phyloP scores from a whole-genome alignment of 306 rosid genomes.

The Carpinus fangiana region DNA sequence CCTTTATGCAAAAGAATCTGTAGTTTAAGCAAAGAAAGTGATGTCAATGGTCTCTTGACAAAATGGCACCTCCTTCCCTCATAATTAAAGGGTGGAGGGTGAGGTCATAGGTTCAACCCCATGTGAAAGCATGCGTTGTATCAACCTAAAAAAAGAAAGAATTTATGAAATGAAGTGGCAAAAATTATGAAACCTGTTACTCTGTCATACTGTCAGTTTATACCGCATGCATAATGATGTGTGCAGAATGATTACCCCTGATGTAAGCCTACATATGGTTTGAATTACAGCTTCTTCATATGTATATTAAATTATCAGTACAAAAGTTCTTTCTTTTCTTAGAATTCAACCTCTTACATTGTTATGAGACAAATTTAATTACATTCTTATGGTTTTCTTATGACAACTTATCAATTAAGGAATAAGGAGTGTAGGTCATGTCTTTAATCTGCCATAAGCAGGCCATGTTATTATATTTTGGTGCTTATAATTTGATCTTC shows the following conservation, averaged over 20 bases:
- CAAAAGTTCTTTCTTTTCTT: not conserved
- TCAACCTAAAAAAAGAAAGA: too few species aligned
- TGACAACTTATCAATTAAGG: not conserved
- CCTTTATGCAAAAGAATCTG: not conserved
- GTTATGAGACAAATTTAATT: not conserved
- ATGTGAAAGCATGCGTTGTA: not conserved
- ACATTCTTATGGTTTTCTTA: not conserved
- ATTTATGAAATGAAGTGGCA: not conserved
- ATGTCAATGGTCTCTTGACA: not conserved
- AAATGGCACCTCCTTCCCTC: slow-evolving; percentile 1
- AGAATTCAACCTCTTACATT: not conserved
- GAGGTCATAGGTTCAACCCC: not conserved
- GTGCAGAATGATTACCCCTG: not conserved
- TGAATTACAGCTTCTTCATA: not conserved
- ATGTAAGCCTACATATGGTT: not conserved
- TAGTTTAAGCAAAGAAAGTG: not conserved
- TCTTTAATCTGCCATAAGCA: not conserved
- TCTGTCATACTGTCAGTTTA: not conserved
- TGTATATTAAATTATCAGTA: not conserved
- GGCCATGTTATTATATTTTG: not conserved
- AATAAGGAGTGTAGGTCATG: not conserved
- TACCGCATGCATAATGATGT: not conserved
- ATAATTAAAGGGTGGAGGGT: not conserved
- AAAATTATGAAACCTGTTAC: not conserved
- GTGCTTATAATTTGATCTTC: not conserved